These are phyloP conservation scores for Medicago lupulina DNA, from an alignment of 306 rosid genomes.

Conservation along the genomic window DNA sequence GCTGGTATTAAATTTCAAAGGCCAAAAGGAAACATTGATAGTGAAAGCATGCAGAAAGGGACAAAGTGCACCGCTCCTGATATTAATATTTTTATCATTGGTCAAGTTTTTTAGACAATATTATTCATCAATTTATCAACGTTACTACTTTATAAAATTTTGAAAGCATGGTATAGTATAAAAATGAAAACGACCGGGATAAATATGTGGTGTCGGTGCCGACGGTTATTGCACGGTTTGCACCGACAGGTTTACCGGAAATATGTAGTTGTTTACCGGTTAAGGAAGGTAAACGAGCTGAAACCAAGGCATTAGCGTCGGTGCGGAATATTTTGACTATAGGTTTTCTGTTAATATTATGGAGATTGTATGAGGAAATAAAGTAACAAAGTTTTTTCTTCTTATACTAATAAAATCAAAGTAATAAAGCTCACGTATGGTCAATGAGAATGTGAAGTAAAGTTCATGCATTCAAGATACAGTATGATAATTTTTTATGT, in stretches of 20 bases:
- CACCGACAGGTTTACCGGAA: conserved; percentile 42
- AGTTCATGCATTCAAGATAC: too few species aligned
- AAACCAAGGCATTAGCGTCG: conserved; percentile 53
- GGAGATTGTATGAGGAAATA: too few species aligned
- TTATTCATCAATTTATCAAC: background rate
- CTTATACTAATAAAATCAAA: too few species aligned
- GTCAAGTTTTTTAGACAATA: too few species aligned
- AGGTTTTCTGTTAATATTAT: conserved; percentile 9
- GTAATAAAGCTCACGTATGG: too few species aligned
- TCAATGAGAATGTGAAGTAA: too few species aligned
- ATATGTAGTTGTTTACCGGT: conserved; percentile 42
- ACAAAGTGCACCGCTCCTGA: conserved; percentile 30
- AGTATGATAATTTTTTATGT: too few species aligned
- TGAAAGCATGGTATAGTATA: background rate
- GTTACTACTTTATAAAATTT: background rate
- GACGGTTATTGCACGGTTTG: conserved; percentile 43
- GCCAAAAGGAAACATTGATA: background rate
- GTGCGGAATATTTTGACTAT: conserved; percentile 46
- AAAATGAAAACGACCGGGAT: conserved; percentile 44
- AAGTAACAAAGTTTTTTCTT: too few species aligned
- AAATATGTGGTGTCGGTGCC: conserved; percentile 77
- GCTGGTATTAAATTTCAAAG: background rate
- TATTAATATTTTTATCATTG: background rate
- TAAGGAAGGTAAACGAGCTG: conserved; percentile 39
- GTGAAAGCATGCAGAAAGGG: conserved; percentile 27